These are phyloP conservation scores for Coprinellus aureogranulatus DNA, from an alignment of 768 basidiomycete genomes.

Conservation along the genomic window DNA sequence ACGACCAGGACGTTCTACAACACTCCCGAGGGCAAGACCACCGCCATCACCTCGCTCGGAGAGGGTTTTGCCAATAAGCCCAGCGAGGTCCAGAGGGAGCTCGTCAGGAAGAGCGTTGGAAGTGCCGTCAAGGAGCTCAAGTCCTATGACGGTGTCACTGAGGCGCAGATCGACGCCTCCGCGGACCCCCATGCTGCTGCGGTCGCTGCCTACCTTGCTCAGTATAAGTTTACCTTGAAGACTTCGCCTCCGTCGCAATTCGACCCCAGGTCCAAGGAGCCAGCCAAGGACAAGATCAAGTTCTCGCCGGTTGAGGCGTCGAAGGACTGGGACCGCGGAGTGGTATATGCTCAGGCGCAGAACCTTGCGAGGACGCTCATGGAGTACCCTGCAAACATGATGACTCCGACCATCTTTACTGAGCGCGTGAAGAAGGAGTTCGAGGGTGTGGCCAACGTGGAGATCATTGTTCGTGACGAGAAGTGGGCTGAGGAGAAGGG, in stretches of 20 bases:
- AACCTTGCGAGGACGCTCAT: slow-evolving; percentile 82
- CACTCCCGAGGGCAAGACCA: slow-evolving; percentile 44
- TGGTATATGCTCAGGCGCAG: slow-evolving; percentile 72
- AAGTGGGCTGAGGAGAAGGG: slow-evolving; percentile 82
- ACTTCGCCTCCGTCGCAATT: slow-evolving; percentile 60
- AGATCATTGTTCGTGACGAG: slow-evolving; percentile 70
- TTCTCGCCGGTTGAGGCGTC: slow-evolving; percentile 47
- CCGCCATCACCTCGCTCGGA: slow-evolving; percentile 59
- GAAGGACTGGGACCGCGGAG: slow-evolving; percentile 70
- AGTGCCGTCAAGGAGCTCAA: slow-evolving; percentile 70
- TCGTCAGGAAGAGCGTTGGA: slow-evolving; percentile 69
- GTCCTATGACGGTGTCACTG: slow-evolving; percentile 57
- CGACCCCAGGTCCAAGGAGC: slow-evolving; percentile 56
- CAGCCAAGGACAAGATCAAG: slow-evolving; percentile 47
- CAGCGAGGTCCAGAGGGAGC: slow-evolving; percentile 53
- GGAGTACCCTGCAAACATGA: slow-evolving; percentile 83
- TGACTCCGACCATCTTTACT: slow-evolving; percentile 80
- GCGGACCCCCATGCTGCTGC: slow-evolving; percentile 78
- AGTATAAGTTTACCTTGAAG: slow-evolving; percentile 77
- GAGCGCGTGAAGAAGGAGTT: slow-evolving; percentile 71
- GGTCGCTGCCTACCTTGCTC: slow-evolving; percentile 72
- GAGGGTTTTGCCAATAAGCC: slow-evolving; percentile 49
- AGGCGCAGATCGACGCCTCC: slow-evolving; percentile 62
- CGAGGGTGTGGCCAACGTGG: slow-evolving; percentile 60
- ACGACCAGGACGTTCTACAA: slow-evolving; percentile 66